These are phyloP conservation scores for Epithele typhae DNA, from an alignment of 768 basidiomycete genomes.

Conservation along the genomic window DNA sequence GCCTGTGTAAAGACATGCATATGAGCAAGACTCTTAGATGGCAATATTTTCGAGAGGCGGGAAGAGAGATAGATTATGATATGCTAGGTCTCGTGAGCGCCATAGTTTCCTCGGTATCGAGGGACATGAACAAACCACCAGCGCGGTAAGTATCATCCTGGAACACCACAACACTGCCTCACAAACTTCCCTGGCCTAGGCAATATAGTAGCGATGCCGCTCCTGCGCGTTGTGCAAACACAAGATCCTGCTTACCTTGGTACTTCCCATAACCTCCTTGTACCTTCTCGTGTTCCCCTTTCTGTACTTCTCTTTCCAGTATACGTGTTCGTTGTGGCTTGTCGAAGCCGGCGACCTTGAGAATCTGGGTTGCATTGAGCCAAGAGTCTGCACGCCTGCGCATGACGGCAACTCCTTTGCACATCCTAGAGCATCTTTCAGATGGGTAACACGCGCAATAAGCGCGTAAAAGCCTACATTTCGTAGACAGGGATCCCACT, in stretches of 20 bases:
- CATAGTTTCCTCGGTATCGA: too few species aligned
- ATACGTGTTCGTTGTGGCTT: constrained; percentile 98
- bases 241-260: constrained; percentile 90
- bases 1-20: constrained; percentile 42
- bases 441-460: constrained; percentile 5
- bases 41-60: too few species aligned
- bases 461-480: constrained; percentile 53
- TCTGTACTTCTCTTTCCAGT: constrained; percentile 96
- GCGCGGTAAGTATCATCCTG: too few species aligned
- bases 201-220: too few species aligned
- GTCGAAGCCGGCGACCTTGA: constrained; percentile 99
- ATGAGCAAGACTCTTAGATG: neutral
- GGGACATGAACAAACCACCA: too few species aligned
- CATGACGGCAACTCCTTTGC: constrained; percentile 96
- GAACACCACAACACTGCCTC: too few species aligned
- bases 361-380: constrained; percentile 98
- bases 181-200: too few species aligned
- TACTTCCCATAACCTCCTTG: constrained; percentile 99
- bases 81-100: too few species aligned
- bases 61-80: too few species aligned
- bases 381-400: constrained; percentile 92
- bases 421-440: constrained; percentile 61
- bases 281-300: constrained; percentile 98
- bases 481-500: constrained; percentile 92
- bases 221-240: too few species aligned